These are phyloP conservation scores for Phytophthora cajani DNA, from an alignment of 352 stramenopile genomes.

Conservation along the genomic window DNA sequence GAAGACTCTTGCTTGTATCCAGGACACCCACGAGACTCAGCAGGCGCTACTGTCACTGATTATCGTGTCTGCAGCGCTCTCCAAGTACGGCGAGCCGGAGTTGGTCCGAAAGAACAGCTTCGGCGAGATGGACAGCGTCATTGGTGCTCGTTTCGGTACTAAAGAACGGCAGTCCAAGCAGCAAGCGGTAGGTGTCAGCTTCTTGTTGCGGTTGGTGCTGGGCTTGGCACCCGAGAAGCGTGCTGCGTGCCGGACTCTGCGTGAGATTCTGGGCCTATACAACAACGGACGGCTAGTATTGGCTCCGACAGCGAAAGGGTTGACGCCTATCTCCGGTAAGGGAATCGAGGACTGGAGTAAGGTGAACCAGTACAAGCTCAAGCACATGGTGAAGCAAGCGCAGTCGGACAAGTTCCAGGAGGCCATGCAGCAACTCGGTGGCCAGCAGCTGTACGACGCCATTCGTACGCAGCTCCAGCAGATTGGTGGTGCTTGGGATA, in stretches of 20 bases:
- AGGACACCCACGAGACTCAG: slow-evolving; percentile 26
- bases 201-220: slow-evolving; percentile 19
- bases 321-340: neutral
- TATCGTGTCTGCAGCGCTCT: slow-evolving; percentile 23
- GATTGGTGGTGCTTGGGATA: slow-evolving; percentile 17
- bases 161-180: slow-evolving; percentile 19
- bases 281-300: slow-evolving; percentile 7
- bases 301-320: slow-evolving; percentile 1
- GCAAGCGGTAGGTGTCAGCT: slow-evolving; percentile 14
- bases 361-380: slow-evolving; percentile 2
- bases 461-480: slow-evolving; percentile 24
- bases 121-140: slow-evolving; percentile 30
- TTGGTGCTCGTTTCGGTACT: slow-evolving; percentile 20
- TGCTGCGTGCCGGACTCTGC: slow-evolving; percentile 10
- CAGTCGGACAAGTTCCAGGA: slow-evolving; percentile 34
- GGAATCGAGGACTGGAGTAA: slow-evolving; percentile 8
- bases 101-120: slow-evolving; percentile 14
- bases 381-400: slow-evolving; percentile 19
- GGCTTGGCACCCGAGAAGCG: slow-evolving; percentile 31
- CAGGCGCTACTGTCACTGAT: slow-evolving; percentile 15
- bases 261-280: slow-evolving; percentile 20
- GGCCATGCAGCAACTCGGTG: slow-evolving; percentile 25
- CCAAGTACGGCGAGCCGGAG: slow-evolving; percentile 29
- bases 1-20: slow-evolving; percentile 15
- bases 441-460: slow-evolving; percentile 24